These are phyloP conservation scores for Lichtheimia ornata DNA, from an alignment of 371 early-diverging fungal species.

Conservation along the genomic window DNA sequence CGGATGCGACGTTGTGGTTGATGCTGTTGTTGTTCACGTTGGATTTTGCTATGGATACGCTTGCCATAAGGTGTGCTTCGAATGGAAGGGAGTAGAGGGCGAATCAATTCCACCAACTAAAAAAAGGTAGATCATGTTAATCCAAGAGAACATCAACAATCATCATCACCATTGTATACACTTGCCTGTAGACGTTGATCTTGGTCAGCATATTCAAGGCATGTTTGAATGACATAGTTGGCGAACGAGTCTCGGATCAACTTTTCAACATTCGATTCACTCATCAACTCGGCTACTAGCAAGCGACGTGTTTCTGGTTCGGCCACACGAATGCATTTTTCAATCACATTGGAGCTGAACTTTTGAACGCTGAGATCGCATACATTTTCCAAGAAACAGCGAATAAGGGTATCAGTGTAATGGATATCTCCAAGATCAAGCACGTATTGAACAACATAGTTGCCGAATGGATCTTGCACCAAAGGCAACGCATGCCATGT, in stretches of 20 bases:
- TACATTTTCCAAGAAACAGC: conserved; percentile 78
- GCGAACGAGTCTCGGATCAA: conserved; percentile 87
- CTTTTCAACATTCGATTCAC: conserved; percentile 64
- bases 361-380: conserved; percentile 83
- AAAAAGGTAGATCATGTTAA: background rate
- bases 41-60: conserved; percentile 81
- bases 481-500: conserved; percentile 73
- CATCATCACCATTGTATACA: background rate
- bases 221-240: conserved; percentile 92
- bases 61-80: conserved; percentile 88
- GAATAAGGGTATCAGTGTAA: conserved; percentile 71
- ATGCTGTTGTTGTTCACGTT: conserved; percentile 46
- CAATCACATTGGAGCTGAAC: conserved; percentile 92
- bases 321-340: conserved; percentile 88
- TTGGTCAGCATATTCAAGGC: conserved; percentile 81
- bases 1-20: conserved; percentile 1
- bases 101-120: conserved; percentile 76
- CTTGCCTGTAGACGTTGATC: conserved; percentile 67
- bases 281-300: conserved; percentile 76
- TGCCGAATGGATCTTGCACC: conserved; percentile 95
- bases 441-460: conserved; percentile 98
- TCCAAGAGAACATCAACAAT: background rate
- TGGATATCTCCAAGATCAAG: conserved; percentile 74
- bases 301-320: conserved; percentile 64
- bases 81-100: conserved; percentile 75